Evolutionary conservation across 805 yeast species (phyloP), one percentile per base, ranked within the genome.

Genomic region (Yarrowia deformans): DNA sequence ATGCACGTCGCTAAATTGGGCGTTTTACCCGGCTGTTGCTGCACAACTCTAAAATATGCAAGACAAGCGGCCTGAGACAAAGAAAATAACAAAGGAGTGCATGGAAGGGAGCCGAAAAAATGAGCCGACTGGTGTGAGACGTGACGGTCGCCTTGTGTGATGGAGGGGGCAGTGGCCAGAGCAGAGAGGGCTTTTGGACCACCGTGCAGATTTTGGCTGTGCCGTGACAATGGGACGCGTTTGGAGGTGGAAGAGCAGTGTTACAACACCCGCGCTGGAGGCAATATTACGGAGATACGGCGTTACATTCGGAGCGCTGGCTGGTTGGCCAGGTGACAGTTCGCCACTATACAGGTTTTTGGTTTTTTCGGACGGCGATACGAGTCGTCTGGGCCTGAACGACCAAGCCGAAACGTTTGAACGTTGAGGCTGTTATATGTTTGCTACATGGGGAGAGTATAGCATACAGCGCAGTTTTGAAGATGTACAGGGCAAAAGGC

Each of bases 1-100:
- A 60, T 60, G 66, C 66, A 60, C 66, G 66, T 60, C 52, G 66
- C 66, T 45, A 43, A 60, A 60, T 43, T 43, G 52, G 66, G 66
- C 40, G 34, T 42, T 60, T 60, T 43, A 60, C 66, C 66, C 66
- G 66, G 66, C 66, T 60, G 32, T 60, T 60, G 66, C 52, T 43
- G 42, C 32, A 45, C n/a, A 60, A 60, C 66, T 60, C 42, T 43
- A 60, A 34, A 60, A 8, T 34, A 32, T 45, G 40, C 52, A 18
- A 45, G 66, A 45, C 66, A 60, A 43, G 42, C 29, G 18, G 14
- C 37, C 34, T 34, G 8, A 34, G 34, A 60, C 66, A 60, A 60
- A 19, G 66, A 13, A 8, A 14, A n/a, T 8, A 45, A 43, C 49
- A 43, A 43, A 60, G 66, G 66, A 18, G 66, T 60, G 66, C 66